Evolutionary conservation across 1,284 basidiomycete genomes (phyloP).

Genomic region (Salmacisia buchloeana): DNA sequence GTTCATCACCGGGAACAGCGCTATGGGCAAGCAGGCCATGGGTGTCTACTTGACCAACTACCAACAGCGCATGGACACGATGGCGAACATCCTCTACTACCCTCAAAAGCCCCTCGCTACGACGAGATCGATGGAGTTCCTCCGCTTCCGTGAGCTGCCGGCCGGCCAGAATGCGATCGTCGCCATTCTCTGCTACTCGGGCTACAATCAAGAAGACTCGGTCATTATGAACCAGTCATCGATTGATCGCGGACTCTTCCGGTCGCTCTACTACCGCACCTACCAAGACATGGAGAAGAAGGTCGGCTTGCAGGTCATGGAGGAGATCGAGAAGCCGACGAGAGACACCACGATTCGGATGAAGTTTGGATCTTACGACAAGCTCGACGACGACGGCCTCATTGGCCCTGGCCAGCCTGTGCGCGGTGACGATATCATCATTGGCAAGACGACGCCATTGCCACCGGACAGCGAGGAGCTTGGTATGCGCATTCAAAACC

Average conservation of each 20-base stretch:
- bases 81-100: slow-evolving; percentile 87
- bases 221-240: slow-evolving; percentile 99
- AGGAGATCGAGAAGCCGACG: slow-evolving; percentile 96
- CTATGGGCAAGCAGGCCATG: slow-evolving; percentile 99
- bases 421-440: slow-evolving; percentile 95
- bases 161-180: slow-evolving; percentile 98
- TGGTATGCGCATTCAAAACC: slow-evolving; percentile 83
- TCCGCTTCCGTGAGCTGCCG: slow-evolving; percentile 93
- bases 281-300: slow-evolving; percentile 98
- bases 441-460: slow-evolving; percentile 96
- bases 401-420: slow-evolving; percentile 94
- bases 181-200: slow-evolving; percentile 96
- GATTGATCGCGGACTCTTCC: slow-evolving; percentile 94
- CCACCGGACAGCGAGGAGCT: slow-evolving; percentile 95
- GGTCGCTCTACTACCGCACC: slow-evolving; percentile 95
- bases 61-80: slow-evolving; percentile 65
- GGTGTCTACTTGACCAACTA: slow-evolving; percentile 97
- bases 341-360: slow-evolving; percentile 87
- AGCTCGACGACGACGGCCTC: slow-evolving; percentile 90
- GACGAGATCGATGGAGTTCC: slow-evolving; percentile 96
- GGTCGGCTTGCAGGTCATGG: slow-evolving; percentile 71
- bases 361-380: slow-evolving; percentile 98
- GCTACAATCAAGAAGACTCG: slow-evolving; percentile 99
- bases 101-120: slow-evolving; percentile 98
- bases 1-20: slow-evolving; percentile 46